phyloP scores from a whole-genome alignment of 2,329 filamentous ascomycete species.

The Talaromyces pinophilus region DNA sequence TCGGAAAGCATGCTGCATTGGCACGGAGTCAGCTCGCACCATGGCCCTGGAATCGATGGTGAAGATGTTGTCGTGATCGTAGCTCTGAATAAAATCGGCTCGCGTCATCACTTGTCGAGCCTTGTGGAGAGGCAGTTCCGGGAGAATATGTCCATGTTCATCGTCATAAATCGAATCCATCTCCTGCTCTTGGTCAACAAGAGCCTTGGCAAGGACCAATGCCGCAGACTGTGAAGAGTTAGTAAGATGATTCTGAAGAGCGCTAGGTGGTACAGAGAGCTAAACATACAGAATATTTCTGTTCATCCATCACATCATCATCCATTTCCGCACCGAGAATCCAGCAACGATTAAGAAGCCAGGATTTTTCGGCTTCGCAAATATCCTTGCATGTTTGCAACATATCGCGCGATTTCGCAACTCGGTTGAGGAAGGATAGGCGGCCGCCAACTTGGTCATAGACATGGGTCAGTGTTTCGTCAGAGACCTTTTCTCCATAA shows the following conservation, averaged over 20 bases:
- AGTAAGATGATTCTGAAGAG: neutral
- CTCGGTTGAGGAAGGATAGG: slow-evolving; percentile 81
- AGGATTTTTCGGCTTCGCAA: slow-evolving; percentile 70
- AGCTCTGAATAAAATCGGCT: slow-evolving; percentile 87
- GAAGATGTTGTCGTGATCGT: slow-evolving; percentile 93
- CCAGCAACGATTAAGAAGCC: slow-evolving; percentile 78
- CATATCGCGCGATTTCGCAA: slow-evolving; percentile 86
- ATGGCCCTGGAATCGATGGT: slow-evolving; percentile 85
- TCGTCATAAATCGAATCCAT: slow-evolving; percentile 65
- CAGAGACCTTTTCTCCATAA: slow-evolving; percentile 60
- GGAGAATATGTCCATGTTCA: slow-evolving; percentile 70
- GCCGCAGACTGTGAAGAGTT: slow-evolving; percentile 64
- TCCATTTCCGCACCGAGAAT: slow-evolving; percentile 78
- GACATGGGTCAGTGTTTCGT: slow-evolving; percentile 67
- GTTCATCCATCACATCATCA: slow-evolving; percentile 97
- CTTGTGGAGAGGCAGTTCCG: slow-evolving; percentile 76
- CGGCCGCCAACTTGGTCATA: slow-evolving; percentile 87
- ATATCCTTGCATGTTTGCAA: slow-evolving; percentile 72
- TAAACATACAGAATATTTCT: slow-evolving; percentile 81
- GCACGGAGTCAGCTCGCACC: slow-evolving; percentile 89
- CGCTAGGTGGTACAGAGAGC: neutral
- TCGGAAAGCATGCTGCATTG: slow-evolving; percentile 90
- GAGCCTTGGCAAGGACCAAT: slow-evolving; percentile 86
- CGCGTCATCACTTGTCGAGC: slow-evolving; percentile 93
- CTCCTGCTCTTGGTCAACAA: slow-evolving; percentile 77